These are phyloP conservation scores for Eruca vesicaria DNA, from an alignment of 441 rosid species.

Conservation along the genomic window DNA sequence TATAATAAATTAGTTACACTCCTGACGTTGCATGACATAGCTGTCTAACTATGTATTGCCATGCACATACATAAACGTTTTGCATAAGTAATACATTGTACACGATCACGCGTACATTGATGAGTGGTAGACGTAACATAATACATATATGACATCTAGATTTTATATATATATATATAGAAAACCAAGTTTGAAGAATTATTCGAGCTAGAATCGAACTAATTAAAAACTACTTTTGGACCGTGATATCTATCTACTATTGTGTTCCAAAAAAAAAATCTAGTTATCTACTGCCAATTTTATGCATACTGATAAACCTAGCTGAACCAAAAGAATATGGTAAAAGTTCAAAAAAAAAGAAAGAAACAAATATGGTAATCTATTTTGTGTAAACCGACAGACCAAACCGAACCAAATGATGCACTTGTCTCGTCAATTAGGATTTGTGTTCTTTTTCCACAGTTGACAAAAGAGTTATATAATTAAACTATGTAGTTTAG, in stretches of 20 bases:
- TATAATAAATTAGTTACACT: neutral
- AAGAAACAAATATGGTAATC: neutral
- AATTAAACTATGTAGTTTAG: neutral
- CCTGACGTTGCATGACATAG: slow-evolving; percentile 18
- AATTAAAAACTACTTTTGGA: neutral
- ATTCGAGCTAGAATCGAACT: neutral
- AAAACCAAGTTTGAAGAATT: neutral
- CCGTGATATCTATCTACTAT: too few species aligned
- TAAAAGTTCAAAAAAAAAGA: too few species aligned
- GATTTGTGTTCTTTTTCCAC: neutral
- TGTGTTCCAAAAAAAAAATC: too few species aligned
- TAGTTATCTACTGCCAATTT: neutral
- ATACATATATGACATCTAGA: neutral
- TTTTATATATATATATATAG: neutral
- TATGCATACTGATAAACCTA: neutral
- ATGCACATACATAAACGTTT: neutral
- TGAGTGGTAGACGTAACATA: neutral
- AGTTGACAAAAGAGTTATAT: neutral
- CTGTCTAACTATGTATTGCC: neutral
- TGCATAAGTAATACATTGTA: neutral
- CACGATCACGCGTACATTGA: neutral
- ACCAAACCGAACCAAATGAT: neutral
- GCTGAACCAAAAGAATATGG: neutral
- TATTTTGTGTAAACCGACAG: neutral
- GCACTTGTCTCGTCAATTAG: neutral